These are phyloP conservation scores for Cladosporium sp. DNA, from an alignment of 2,329 filamentous ascomycete genomes.

Conservation along the genomic window DNA sequence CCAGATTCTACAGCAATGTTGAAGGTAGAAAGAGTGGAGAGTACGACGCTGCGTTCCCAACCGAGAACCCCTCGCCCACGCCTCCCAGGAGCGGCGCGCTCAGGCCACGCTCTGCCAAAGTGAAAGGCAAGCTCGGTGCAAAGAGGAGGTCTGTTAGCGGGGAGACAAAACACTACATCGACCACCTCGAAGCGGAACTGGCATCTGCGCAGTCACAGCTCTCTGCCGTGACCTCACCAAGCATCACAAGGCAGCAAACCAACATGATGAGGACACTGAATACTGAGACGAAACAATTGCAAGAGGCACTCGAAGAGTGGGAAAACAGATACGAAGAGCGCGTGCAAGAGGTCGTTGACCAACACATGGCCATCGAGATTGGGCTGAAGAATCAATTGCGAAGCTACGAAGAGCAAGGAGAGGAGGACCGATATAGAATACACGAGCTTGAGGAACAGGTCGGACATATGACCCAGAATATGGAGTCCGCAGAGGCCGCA, in stretches of 20 bases:
- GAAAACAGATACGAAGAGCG: conserved; percentile 34
- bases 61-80: conserved; percentile 15
- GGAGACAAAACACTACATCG: conserved; percentile 44
- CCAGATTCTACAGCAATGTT: conserved; percentile 16
- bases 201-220: conserved; percentile 37
- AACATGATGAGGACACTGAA: conserved; percentile 35
- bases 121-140: conserved; percentile 21
- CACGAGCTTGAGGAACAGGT: conserved; percentile 33
- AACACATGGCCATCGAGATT: conserved; percentile 26
- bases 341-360: conserved; percentile 30
- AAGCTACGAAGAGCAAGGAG: conserved; percentile 26
- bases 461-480: conserved; percentile 26
- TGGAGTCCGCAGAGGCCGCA: conserved; percentile 31
- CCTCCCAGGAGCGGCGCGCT: conserved; percentile 14
- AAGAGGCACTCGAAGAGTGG: conserved; percentile 34
- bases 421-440: conserved; percentile 27
- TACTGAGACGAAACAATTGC: conserved; percentile 30
- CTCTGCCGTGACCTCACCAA: conserved; percentile 39
- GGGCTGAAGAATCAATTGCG: conserved; percentile 21
- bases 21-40: conserved; percentile 11
- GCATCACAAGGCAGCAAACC: conserved; percentile 32
- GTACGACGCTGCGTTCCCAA: conserved; percentile 16
- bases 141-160: conserved; percentile 34
- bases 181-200: conserved; percentile 46
- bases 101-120: conserved; percentile 18